These are phyloP conservation scores for Achlya hypogyna DNA, from an alignment of 352 stramenopile genomes.

Conservation along the genomic window DNA sequence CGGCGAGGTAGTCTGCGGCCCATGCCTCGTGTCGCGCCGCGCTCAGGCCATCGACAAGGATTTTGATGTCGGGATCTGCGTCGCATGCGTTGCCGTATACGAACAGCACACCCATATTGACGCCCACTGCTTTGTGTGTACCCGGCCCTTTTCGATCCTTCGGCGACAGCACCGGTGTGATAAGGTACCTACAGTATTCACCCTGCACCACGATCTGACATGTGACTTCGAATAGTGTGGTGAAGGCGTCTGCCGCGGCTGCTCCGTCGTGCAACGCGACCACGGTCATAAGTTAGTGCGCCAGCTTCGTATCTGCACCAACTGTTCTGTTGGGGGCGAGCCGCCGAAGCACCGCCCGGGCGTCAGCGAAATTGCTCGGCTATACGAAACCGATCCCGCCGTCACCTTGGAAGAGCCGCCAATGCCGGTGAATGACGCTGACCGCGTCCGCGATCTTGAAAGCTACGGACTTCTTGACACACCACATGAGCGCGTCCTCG, in stretches of 20 bases:
- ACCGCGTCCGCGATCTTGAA: constrained; percentile 5
- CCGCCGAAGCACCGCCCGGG: constrained; percentile 67
- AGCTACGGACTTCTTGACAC: constrained; percentile 19
- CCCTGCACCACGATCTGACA: neutral
- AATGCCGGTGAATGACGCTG: neutral
- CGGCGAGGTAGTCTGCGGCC: neutral
- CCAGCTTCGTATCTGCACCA: constrained; percentile 25
- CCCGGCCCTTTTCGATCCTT: neutral
- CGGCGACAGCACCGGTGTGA: neutral
- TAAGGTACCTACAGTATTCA: neutral
- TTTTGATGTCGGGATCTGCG: neutral
- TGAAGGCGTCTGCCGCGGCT: constrained; percentile 1
- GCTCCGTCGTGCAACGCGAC: neutral
- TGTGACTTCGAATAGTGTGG: neutral
- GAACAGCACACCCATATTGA: neutral
- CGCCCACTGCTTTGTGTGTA: neutral
- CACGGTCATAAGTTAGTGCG: neutral
- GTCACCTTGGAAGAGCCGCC: constrained; percentile 3
- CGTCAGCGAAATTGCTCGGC: neutral
- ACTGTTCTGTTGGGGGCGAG: constrained; percentile 61
- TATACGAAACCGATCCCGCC: neutral
- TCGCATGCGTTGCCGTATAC: neutral
- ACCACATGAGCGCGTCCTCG: neutral
- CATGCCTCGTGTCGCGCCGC: neutral
- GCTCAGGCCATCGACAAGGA: neutral